Conservation (phyloP, 495 filamentous ascomycete genomes). For the Aspergillus coremiiformis region DNA sequence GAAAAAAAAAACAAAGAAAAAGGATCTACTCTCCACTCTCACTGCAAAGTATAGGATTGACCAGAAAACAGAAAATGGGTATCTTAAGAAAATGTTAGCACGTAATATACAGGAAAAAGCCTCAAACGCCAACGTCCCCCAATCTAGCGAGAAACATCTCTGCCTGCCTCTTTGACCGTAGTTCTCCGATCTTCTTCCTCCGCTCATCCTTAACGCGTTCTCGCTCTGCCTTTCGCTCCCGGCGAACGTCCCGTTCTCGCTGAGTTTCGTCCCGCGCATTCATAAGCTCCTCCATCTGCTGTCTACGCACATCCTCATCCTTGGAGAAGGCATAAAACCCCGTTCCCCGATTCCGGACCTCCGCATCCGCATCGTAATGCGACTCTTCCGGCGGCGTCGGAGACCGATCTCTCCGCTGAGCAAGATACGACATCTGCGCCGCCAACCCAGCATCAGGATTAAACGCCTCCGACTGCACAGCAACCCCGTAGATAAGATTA, state of each 20-base stretch:
- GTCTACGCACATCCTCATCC: constrained; percentile 54
- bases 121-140: constrained; percentile 13
- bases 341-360: constrained; percentile 79
- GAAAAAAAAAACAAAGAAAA: neutral
- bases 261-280: constrained; percentile 62
- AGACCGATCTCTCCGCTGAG: constrained; percentile 63
- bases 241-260: constrained; percentile 47
- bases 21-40: neutral
- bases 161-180: constrained; percentile 51
- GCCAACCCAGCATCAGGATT: constrained; percentile 54
- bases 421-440: constrained; percentile 62
- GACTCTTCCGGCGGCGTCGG: constrained; percentile 66
- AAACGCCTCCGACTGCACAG: constrained; percentile 76
- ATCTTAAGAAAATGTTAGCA: constrained; percentile 8
- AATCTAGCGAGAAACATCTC: constrained; percentile 61
- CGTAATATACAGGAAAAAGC: neutral
- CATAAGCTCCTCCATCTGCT: constrained; percentile 71
- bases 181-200: constrained; percentile 51
- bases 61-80: constrained; percentile 11
- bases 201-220: constrained; percentile 47
- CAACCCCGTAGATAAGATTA: constrained; percentile 74
- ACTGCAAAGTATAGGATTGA: neutral
- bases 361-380: constrained; percentile 78
- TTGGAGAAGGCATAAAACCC: constrained; percentile 83
- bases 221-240: constrained; percentile 38